These are phyloP conservation scores for Stephanodiscus minutulus DNA, from an alignment of 108 stramenopile genomes.

Conservation along the genomic window DNA sequence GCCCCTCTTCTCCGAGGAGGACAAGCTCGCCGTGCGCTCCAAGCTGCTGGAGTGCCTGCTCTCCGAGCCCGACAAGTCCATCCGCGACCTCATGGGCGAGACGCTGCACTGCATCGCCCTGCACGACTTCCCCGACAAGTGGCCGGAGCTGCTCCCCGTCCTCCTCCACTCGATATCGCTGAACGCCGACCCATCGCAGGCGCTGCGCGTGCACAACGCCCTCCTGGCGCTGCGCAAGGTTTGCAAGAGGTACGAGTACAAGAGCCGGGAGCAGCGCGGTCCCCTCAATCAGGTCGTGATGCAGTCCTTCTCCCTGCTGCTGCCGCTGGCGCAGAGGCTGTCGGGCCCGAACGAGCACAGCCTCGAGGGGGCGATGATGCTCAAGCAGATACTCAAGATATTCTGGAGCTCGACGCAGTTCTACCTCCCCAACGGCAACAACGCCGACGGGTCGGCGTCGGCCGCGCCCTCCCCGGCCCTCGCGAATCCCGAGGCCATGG, in stretches of 20 bases:
- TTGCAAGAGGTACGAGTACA: conserved; percentile 97
- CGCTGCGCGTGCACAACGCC: conserved; percentile 88
- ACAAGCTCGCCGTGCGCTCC: conserved; percentile 67
- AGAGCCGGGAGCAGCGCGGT: conserved; percentile 85
- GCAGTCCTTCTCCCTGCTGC: conserved; percentile 82
- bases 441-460: conserved; percentile 57
- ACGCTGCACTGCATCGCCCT: conserved; percentile 88
- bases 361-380: conserved; percentile 90
- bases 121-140: conserved; percentile 91
- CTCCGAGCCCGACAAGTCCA: conserved; percentile 82
- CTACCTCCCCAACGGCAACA: conserved; percentile 76
- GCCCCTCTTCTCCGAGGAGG: conserved; percentile 64
- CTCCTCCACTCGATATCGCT: conserved; percentile 81
- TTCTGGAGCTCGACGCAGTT: conserved; percentile 98
- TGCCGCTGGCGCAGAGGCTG: conserved; percentile 74
- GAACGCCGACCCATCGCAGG: conserved; percentile 64
- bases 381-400: conserved; percentile 96
- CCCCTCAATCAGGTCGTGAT: conserved; percentile 90
- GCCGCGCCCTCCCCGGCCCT: conserved; percentile 50
- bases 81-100: conserved; percentile 92
- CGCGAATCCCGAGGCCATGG: conserved; percentile 75
- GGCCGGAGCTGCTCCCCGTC: conserved; percentile 87
- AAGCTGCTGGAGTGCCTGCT: conserved; percentile 82
- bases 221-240: conserved; percentile 93
- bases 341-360: conserved; percentile 67